Conservation (phyloP, 2,329 filamentous ascomycete genomes). For the Colletotrichum tamarilloi region DNA sequence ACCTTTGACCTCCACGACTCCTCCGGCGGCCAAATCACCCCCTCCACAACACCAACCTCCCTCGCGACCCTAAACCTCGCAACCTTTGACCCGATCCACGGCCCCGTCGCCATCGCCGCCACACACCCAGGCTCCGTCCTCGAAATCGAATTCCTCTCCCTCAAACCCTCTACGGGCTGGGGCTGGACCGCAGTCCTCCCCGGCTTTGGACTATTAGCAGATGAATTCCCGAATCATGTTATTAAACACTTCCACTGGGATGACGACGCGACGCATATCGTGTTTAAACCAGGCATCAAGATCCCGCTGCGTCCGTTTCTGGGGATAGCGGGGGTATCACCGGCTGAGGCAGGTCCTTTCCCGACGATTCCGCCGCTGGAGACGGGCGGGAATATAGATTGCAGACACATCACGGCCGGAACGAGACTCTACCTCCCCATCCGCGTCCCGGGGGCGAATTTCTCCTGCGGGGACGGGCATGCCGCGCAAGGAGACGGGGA, state of each 20-base stretch:
- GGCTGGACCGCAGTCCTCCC: conserved; percentile 66
- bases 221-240: conserved; percentile 56
- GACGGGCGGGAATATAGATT: conserved; percentile 67
- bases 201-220: conserved; percentile 60
- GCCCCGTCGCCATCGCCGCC: conserved; percentile 60
- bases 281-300: conserved; percentile 59
- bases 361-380: conserved; percentile 62
- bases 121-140: conserved; percentile 63
- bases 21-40: conserved; percentile 60
- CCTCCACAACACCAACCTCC: conserved; percentile 51
- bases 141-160: conserved; percentile 59
- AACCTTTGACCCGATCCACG: conserved; percentile 60
- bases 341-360: conserved; percentile 54
- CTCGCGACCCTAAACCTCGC: conserved; percentile 53
- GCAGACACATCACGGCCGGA: conserved; percentile 59
- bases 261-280: conserved; percentile 42
- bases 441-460: conserved; percentile 59
- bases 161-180: conserved; percentile 55
- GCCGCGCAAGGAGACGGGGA: conserved; percentile 66
- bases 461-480: conserved; percentile 66
- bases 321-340: conserved; percentile 63
- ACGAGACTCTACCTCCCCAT: conserved; percentile 61
- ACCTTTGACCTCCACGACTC: conserved; percentile 62
- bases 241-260: conserved; percentile 60
- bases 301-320: conserved; percentile 63